phyloP scores from a whole-genome alignment of 441 rosid genomes.

The Aquilaria agallochum region DNA sequence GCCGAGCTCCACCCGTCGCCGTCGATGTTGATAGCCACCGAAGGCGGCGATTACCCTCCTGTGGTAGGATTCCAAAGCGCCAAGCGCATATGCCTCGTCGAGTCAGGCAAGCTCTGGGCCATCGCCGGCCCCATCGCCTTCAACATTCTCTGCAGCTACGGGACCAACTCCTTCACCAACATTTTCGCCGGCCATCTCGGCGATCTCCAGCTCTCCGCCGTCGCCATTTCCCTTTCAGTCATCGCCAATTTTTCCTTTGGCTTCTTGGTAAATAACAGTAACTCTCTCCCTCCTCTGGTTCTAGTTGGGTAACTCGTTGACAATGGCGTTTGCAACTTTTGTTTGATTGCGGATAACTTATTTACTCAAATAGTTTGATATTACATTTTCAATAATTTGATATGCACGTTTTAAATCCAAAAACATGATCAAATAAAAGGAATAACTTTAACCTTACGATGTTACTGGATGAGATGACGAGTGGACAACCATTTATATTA shows the following conservation, averaged over 20 bases:
- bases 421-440: too few relatives aligned
- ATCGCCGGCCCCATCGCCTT: slow-evolving; percentile 89
- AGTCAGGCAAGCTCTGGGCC: slow-evolving; percentile 60
- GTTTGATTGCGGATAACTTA: background rate
- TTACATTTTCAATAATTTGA: too few relatives aligned
- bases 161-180: slow-evolving; percentile 77
- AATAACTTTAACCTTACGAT: too few relatives aligned
- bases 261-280: slow-evolving; percentile 51
- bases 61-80: slow-evolving; percentile 39
- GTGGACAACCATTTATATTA: background rate
- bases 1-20: slow-evolving; percentile 62
- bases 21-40: slow-evolving; percentile 25
- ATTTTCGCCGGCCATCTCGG: slow-evolving; percentile 88
- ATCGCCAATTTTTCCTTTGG: slow-evolving; percentile 85
- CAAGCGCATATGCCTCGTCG: slow-evolving; percentile 37
- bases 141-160: slow-evolving; percentile 79
- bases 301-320: background rate
- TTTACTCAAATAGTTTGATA: background rate
- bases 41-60: slow-evolving; percentile 51
- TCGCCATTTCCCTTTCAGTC: slow-evolving; percentile 75
- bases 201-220: slow-evolving; percentile 78
- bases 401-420: too few relatives aligned
- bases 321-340: background rate
- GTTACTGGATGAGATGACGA: too few relatives aligned
- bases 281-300: background rate